Evolutionary conservation across 257 asterid genomes (phyloP).

Genomic region (Solanum medicagineum): DNA sequence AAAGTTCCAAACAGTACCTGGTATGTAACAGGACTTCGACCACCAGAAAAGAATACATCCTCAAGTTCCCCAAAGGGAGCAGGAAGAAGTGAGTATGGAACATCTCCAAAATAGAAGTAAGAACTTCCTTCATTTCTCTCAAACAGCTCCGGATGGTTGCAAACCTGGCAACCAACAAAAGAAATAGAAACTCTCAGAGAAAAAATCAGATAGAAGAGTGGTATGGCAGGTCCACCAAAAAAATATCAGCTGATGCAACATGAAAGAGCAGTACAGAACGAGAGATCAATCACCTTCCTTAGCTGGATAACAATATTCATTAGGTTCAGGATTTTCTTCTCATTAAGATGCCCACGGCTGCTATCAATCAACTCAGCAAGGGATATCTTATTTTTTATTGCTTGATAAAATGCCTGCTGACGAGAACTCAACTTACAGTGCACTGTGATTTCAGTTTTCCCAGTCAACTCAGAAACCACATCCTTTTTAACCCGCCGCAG

Average conservation of each 20-base stretch:
- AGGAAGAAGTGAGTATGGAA: constrained; percentile 72
- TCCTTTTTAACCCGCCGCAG: constrained; percentile 95
- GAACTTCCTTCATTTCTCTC: constrained; percentile 98
- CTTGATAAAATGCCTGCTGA: constrained; percentile 95
- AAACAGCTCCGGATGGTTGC: constrained; percentile 97
- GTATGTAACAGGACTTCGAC: constrained; percentile 68
- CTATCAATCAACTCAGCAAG: constrained; percentile 90
- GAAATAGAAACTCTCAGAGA: neutral
- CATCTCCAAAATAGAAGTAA: constrained; percentile 74
- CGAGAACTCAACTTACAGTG: constrained; percentile 91
- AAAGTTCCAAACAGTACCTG: constrained; percentile 39
- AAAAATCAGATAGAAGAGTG: neutral
- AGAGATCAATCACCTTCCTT: constrained; percentile 60
- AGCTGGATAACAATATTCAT: constrained; percentile 99
- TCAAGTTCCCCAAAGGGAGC: constrained; percentile 93
- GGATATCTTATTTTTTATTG: constrained; percentile 93
- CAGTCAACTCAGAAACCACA: constrained; percentile 86
- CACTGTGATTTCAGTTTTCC: constrained; percentile 79
- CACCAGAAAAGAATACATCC: constrained; percentile 63
- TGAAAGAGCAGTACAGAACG: neutral
- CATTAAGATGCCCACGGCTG: constrained; percentile 89
- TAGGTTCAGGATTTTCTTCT: constrained; percentile 81
- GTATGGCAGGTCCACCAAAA: neutral
- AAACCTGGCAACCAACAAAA: constrained; percentile 38
- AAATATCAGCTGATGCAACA: neutral